These are phyloP conservation scores for Candida silvicultrix DNA, from an alignment of 805 yeast genomes.

Conservation along the genomic window DNA sequence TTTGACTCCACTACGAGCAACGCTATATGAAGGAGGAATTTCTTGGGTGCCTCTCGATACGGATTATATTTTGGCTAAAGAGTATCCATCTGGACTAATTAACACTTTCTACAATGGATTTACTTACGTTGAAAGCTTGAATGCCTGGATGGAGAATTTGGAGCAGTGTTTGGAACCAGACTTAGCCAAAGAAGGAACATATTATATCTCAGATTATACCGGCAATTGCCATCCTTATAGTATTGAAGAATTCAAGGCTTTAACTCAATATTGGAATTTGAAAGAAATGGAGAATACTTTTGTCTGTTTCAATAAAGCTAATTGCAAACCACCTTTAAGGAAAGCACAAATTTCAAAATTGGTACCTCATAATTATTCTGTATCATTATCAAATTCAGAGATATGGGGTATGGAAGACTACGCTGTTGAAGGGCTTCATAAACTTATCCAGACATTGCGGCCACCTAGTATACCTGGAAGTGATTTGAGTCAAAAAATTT, in stretches of 20 bases:
- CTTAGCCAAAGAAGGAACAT: background rate
- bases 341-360: background rate
- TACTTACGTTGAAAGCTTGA: background rate
- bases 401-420: background rate
- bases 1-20: slow-evolving; percentile 5
- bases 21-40: slow-evolving; percentile 6
- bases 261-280: background rate
- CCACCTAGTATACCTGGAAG: background rate
- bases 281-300: background rate
- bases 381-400: background rate
- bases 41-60: slow-evolving; percentile 5
- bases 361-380: background rate
- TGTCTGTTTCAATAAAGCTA: background rate
- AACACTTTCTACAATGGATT: background rate
- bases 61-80: slow-evolving; percentile 2
- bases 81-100: slow-evolving; percentile 1
- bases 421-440: background rate
- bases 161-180: background rate
- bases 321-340: background rate
- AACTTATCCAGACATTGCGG: background rate
- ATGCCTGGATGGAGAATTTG: background rate
- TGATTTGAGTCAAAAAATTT: background rate
- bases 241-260: background rate
- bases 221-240: background rate
- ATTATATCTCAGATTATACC: background rate